These are phyloP conservation scores for Olyra latifolia DNA, from an alignment of 176 grass and related monocot genomes.

Conservation along the genomic window DNA sequence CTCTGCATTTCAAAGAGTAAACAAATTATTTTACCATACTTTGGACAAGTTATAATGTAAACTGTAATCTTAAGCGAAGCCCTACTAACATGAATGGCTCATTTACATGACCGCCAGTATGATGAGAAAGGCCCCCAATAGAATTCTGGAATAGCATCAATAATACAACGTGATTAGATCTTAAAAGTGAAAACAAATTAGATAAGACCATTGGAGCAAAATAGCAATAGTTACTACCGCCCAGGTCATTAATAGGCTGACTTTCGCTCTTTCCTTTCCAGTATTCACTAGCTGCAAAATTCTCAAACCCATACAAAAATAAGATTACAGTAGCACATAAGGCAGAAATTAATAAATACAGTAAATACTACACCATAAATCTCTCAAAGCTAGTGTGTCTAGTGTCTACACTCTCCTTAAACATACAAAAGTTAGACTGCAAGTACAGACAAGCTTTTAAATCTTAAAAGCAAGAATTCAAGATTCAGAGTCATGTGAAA, in stretches of 20 bases:
- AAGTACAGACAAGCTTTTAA: not conserved
- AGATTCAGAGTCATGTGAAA: not conserved
- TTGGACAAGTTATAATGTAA: conserved; percentile 25
- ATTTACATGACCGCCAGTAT: conserved; percentile 83
- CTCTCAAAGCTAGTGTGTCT: not conserved
- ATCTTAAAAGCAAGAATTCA: not conserved
- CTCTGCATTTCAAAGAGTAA: conserved; percentile 51
- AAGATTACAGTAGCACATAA: conserved; percentile 19
- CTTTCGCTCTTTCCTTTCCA: conserved; percentile 93
- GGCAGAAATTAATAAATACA: not conserved
- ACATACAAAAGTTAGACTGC: not conserved
- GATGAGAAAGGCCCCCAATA: conserved; percentile 87
- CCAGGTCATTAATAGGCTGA: conserved; percentile 93
- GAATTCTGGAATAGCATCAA: conserved; percentile 72
- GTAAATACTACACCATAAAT: not conserved
- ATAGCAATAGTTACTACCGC: conserved; percentile 56
- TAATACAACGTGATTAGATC: conserved; percentile 36
- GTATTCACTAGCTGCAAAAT: conserved; percentile 86
- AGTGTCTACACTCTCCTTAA: not conserved
- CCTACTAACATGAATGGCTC: conserved; percentile 88
- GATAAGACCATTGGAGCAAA: not conserved
- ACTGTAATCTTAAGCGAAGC: conserved; percentile 7
- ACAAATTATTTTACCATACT: conserved; percentile 29
- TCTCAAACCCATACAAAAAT: conserved; percentile 25
- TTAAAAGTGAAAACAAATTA: conserved; percentile 20